Evolutionary conservation across 1,139 yeast species (phyloP), one percentile per base, ranked within the genome.

Genomic region (Candida glucosophila): DNA sequence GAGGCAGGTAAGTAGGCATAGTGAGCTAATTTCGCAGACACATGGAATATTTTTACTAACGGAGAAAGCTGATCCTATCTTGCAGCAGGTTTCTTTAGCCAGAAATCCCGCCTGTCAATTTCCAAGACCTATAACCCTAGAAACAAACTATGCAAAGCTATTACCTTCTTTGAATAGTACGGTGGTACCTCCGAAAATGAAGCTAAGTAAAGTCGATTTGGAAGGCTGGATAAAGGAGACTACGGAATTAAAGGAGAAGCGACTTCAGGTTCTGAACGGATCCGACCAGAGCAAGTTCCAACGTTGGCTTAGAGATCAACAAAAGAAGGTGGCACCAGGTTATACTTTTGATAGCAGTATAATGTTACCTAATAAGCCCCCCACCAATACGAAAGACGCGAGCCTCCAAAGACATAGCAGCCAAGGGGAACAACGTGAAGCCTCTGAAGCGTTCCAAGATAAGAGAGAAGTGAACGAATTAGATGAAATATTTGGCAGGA

Each of bases 71-170:
- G 77, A 73, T 36, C 60, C 69, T 1, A 34, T 66, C 9, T 53
- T 74, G 14, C 55, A 66, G 17, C 77, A 73, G 35, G 67, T 76
- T 2, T 81, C 83, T 1, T 55, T 76, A 23, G 64, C 73, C 9
- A 59, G 67, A 24, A 71, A 75, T 29, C 80, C 78, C 1, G 52
- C 58, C 14, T 63, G 55, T 36, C 67, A 62, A 30, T 73, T 77
- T 0, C 80, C 82, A 4, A 70, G 65, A 36, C 70, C 80, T 2
- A 59, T 74, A 17, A 64, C 73, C 3, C 52, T 76, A 20, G 70
- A 75, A 20, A 50, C 64, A 28, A 67, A 67, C 36, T 76, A 68
- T 45, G 58, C 54, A 30, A 60, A 59, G 35, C 39, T 64, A 15
- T 41, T 63, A 15, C 59, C 67, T 2, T 49, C 55, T 6, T 35